phyloP scores from a whole-genome alignment of 495 filamentous ascomycete genomes.

The Penicillium goetzii region DNA sequence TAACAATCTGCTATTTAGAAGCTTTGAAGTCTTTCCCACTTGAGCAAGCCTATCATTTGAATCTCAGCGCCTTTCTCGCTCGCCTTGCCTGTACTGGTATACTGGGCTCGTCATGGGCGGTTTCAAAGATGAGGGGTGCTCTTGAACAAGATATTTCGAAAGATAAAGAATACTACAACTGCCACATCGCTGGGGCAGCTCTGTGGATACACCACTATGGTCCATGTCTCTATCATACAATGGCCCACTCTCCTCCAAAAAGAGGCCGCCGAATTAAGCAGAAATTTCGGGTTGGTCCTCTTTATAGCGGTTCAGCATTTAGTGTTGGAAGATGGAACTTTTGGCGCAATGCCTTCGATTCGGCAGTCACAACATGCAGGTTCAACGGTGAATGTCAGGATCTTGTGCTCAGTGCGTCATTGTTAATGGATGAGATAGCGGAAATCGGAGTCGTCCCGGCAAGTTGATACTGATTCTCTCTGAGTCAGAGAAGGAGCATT shows the following conservation, averaged over 20 bases:
- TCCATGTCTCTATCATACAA: neutral
- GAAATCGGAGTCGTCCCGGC: neutral
- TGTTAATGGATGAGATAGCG: neutral
- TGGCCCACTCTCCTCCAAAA: neutral
- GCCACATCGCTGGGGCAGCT: neutral
- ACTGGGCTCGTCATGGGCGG: neutral
- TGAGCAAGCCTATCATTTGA: neutral
- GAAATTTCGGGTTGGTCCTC: neutral
- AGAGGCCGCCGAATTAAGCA: neutral
- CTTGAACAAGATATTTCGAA: neutral
- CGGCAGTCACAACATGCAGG: neutral
- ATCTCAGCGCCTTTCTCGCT: neutral
- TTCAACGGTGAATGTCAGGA: neutral
- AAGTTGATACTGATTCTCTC: neutral
- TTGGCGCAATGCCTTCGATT: neutral
- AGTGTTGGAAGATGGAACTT: neutral
- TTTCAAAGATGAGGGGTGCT: neutral
- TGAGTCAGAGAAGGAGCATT: neutral
- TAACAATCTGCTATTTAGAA: neutral
- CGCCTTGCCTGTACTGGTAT: neutral
- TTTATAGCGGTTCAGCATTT: neutral
- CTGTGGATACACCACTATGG: neutral
- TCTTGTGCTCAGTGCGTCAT: neutral
- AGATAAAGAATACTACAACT: neutral
- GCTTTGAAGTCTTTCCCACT: neutral